Evolutionary conservation across 805 yeast species (phyloP), one percentile per base, ranked within the genome.

Genomic region (Dipodascus albidus): DNA sequence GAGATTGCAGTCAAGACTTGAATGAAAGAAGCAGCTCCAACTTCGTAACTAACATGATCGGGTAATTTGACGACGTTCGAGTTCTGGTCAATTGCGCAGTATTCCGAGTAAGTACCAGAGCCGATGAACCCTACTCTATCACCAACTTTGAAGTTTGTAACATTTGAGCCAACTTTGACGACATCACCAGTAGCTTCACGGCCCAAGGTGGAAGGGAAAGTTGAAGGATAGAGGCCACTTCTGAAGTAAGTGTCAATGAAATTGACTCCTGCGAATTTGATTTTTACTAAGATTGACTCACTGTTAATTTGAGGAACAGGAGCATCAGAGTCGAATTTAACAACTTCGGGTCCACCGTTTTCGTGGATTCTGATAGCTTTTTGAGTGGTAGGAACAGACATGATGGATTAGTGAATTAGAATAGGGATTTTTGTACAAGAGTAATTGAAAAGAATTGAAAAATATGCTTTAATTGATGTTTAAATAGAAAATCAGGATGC

Each of bases 241-340:
- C 96, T 78, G 72, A 85, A 87, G 69, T 89, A 90, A 2, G 81
- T 73, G 62, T 90, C 97, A 58, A 88, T 84, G 71, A 78, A 85
- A 61, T 88, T 88, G 62, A 88, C 71, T 33, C 98, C 98, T 11
- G 89, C 75, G 60, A 78, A 88, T 53, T 72, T 74, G 73, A 85
- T 86, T 68, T 84, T 83, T 63, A 90, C 74, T 50, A 90, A 71
- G 9, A 90, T 64, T 56, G 87, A 87, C 52, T 75, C 72, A 2
- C 72, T 74, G 31, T 50, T 64, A 52, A 83, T 72, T 48, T 69
- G 64, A 2, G 95, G 95, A 3, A 82, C 77, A 2, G 83, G 80
- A 38, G 70, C 65, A 41, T 81, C 82, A 23, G 31, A 11, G 33
- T 73, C 76, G 62, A 79, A 82, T 60, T 79, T 70, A 48, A 87